Percentiles rank a stretch among this genome's conserved stretches.
phyloP scores from a whole-genome alignment of 257 asterid species.

The Fraxinus americana region DNA sequence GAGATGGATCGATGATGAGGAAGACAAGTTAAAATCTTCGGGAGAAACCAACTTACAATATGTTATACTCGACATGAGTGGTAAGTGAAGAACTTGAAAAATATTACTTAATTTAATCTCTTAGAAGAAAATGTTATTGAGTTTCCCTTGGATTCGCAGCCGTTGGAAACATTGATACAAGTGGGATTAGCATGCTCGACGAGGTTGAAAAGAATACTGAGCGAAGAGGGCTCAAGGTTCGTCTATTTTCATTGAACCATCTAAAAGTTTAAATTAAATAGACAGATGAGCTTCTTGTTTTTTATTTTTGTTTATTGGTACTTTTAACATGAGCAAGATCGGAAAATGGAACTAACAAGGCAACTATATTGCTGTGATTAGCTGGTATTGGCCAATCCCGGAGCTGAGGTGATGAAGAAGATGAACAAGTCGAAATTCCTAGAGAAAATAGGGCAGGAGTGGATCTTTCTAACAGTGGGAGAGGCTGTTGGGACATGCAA shows the following conservation, averaged over 20 bases:
- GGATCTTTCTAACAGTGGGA: conserved; percentile 84
- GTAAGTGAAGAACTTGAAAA: conserved; percentile 14
- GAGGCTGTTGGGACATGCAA: conserved; percentile 91
- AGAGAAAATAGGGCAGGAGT: conserved; percentile 75
- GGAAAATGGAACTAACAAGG: neutral
- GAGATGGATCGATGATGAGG: conserved; percentile 35
- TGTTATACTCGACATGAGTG: conserved; percentile 32
- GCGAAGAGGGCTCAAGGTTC: conserved; percentile 78
- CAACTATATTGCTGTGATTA: conserved; percentile 22
- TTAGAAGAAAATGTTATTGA: neutral
- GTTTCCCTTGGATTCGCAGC: conserved; percentile 47
- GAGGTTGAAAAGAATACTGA: conserved; percentile 76
- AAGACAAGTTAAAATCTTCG: conserved; percentile 24
- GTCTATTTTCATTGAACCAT: neutral
- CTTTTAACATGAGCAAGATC: neutral
- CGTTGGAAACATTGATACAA: conserved; percentile 91
- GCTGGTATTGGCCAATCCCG: conserved; percentile 82
- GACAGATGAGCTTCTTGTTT: too few relatives aligned
- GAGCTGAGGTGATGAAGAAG: conserved; percentile 93
- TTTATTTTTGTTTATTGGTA: neutral
- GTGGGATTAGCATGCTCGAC: conserved; percentile 90
- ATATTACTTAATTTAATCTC: neutral
- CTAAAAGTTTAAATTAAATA: neutral
- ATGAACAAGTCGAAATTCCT: conserved; percentile 70
- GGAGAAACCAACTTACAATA: conserved; percentile 25